These are phyloP conservation scores for Naganishia friedmannii DNA, from an alignment of 768 basidiomycete species.

Conservation along the genomic window DNA sequence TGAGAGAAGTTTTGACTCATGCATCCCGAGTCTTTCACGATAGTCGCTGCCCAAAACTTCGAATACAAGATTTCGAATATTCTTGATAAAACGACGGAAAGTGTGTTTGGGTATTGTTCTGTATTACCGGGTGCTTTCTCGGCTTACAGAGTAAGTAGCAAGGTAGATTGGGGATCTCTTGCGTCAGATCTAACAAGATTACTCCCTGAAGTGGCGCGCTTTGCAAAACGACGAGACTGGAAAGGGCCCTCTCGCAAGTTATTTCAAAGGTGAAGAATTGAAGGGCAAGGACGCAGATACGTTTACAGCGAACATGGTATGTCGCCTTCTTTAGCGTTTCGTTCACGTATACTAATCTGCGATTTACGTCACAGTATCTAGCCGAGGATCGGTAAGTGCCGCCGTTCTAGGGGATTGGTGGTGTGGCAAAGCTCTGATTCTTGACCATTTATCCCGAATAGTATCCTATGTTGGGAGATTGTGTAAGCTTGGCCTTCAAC, in stretches of 20 bases:
- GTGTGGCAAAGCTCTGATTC: no score
- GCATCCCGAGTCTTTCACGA: neutral
- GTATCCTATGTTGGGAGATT: slow-evolving; percentile 51
- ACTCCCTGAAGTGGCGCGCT: slow-evolving; percentile 65
- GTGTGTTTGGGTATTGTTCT: slow-evolving; percentile 57
- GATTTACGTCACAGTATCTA: slow-evolving; percentile 34
- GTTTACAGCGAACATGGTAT: slow-evolving; percentile 51
- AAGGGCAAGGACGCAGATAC: slow-evolving; percentile 52
- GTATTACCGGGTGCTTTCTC: slow-evolving; percentile 88
- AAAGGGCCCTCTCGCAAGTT: slow-evolving; percentile 82
- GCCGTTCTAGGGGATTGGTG: neutral
- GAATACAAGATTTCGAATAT: slow-evolving; percentile 93
- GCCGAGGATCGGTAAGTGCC: slow-evolving; percentile 46
- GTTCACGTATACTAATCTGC: slow-evolving; percentile 12
- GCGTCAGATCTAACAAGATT: neutral
- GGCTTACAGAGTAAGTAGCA: slow-evolving; percentile 59
- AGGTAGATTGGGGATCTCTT: neutral
- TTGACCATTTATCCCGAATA: neutral
- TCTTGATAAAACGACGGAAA: slow-evolving; percentile 87
- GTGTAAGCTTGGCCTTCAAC: slow-evolving; percentile 37
- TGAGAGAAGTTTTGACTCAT: neutral
- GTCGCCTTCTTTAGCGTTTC: neutral
- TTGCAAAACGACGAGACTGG: slow-evolving; percentile 81
- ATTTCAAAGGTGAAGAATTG: slow-evolving; percentile 90
- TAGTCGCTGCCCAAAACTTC: slow-evolving; percentile 86